A percentile compares a stretch with the other conserved stretches of the same genome.
Evolutionary conservation across 495 filamentous ascomycete genomes (phyloP).

Genomic region (Penicillium chermesinum): DNA sequence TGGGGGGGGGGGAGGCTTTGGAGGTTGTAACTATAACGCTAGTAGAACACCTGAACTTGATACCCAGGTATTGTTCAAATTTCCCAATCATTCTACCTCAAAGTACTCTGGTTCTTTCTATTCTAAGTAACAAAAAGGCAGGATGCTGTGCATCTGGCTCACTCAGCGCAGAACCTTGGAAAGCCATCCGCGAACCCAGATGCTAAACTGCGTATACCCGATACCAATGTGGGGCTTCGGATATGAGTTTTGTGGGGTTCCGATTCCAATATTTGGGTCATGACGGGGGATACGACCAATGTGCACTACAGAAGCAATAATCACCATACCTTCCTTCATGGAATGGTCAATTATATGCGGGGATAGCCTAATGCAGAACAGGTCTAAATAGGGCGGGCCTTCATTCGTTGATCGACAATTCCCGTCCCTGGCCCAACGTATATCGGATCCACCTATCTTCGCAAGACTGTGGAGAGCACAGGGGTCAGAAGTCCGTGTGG

Average conservation of each 20-base stretch:
- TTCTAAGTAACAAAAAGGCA: neutral
- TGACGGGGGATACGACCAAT: too few relatives aligned
- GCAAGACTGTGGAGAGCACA: neutral
- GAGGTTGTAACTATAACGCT: too few relatives aligned
- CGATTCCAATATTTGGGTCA: too few relatives aligned
- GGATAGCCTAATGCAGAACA: too few relatives aligned
- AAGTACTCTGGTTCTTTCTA: too few relatives aligned
- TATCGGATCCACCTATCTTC: neutral
- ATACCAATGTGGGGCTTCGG: conserved; percentile 17
- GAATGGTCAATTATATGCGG: too few relatives aligned
- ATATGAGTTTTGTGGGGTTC: conserved; percentile 2
- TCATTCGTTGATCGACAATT: neutral
- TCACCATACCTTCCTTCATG: neutral
- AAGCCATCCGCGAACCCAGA: neutral
- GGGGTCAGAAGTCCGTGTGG: neutral
- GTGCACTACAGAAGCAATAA: neutral
- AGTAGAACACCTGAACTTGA: neutral
- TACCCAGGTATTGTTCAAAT: neutral
- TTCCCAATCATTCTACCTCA: neutral
- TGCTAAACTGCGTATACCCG: conserved; percentile 5
- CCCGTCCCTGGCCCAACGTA: neutral
- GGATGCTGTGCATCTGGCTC: too few relatives aligned
- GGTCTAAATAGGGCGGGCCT: too few relatives aligned
- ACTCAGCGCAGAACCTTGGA: too few relatives aligned
- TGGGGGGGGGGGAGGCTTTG: too few relatives aligned